phyloP scores from a whole-genome alignment of 208 protist genomes.

The Acanthamoeba healyi region DNA sequence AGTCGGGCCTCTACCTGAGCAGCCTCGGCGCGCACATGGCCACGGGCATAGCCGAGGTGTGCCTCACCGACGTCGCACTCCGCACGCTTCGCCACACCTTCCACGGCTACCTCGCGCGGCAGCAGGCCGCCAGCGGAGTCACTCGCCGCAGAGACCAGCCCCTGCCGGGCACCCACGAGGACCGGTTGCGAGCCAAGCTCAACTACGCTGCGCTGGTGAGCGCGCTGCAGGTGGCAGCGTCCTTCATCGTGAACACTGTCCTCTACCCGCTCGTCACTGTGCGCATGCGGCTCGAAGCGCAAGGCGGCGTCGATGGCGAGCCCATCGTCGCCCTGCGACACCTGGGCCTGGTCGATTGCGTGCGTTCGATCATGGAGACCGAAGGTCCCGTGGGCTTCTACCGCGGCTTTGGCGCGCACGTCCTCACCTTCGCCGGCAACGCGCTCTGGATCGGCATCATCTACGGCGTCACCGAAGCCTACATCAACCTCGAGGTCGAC shows the following conservation, averaged over 20 bases:
- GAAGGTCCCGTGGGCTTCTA: neutral
- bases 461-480: slow-evolving; percentile 12
- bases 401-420: slow-evolving; percentile 19
- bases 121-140: neutral
- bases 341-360: slow-evolving; percentile 3
- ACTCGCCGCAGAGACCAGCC: neutral
- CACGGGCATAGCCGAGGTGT: neutral
- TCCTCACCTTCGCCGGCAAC: slow-evolving; percentile 13
- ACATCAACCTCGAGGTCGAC: slow-evolving; percentile 11
- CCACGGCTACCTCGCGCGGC: neutral
- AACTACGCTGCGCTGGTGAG: neutral
- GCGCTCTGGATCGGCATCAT: slow-evolving; percentile 7
- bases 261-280: slow-evolving; percentile 35
- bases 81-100: neutral
- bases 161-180: neutral
- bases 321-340: neutral
- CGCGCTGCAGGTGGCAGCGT: neutral
- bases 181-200: neutral
- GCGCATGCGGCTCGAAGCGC: slow-evolving; percentile 2
- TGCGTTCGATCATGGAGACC: neutral
- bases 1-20: slow-evolving; percentile 13
- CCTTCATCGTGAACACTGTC: neutral
- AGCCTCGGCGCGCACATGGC: slow-evolving; percentile 10
- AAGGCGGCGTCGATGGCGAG: neutral
- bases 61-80: slow-evolving; percentile 13